A percentile compares a stretch with the other conserved stretches of the same genome.
Evolutionary conservation across 1,284 basidiomycete species (phyloP).

Genomic region (Microbotryum violaceum): DNA sequence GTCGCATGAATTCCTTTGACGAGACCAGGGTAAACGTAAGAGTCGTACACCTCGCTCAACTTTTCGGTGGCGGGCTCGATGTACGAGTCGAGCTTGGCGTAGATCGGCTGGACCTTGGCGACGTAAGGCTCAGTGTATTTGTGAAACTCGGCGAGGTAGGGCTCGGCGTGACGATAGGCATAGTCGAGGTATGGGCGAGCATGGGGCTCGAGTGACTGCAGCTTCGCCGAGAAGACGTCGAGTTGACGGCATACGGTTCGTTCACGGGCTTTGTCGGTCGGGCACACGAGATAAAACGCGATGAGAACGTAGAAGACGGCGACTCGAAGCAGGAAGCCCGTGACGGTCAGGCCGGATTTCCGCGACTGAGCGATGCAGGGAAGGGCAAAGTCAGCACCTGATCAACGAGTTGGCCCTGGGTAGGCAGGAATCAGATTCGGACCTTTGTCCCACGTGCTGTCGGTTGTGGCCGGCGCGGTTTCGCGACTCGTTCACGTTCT

Average conservation of each 20-base stretch:
- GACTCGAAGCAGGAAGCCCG: constrained; percentile 24
- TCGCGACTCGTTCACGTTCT: neutral
- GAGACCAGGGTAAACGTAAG: constrained; percentile 19
- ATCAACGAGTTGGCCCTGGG: too few relatives aligned
- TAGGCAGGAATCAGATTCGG: neutral
- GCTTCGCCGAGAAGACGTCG: constrained; percentile 1
- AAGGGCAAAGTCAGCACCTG: too few relatives aligned
- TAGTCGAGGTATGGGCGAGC: constrained; percentile 19
- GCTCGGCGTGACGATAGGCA: constrained; percentile 16
- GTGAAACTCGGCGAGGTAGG: constrained; percentile 15
- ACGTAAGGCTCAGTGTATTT: constrained; percentile 12
- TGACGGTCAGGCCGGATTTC: constrained; percentile 5
- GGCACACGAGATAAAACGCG: constrained; percentile 29
- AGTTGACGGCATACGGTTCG: constrained; percentile 22
- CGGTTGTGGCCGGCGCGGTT: neutral
- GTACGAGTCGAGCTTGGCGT: constrained; percentile 9
- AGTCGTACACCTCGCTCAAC: constrained; percentile 7
- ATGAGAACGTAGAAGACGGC: constrained; percentile 26
- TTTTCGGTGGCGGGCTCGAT: constrained; percentile 13
- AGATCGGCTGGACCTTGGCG: constrained; percentile 19
- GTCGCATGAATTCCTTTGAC: constrained; percentile 13
- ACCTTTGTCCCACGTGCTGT: neutral
- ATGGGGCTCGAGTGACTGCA: constrained; percentile 11
- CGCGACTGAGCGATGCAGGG: too few relatives aligned
- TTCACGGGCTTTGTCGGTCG: constrained; percentile 13